These are phyloP conservation scores for Fraxinus dipetala DNA, from an alignment of 305 asterid genomes.

Conservation along the genomic window DNA sequence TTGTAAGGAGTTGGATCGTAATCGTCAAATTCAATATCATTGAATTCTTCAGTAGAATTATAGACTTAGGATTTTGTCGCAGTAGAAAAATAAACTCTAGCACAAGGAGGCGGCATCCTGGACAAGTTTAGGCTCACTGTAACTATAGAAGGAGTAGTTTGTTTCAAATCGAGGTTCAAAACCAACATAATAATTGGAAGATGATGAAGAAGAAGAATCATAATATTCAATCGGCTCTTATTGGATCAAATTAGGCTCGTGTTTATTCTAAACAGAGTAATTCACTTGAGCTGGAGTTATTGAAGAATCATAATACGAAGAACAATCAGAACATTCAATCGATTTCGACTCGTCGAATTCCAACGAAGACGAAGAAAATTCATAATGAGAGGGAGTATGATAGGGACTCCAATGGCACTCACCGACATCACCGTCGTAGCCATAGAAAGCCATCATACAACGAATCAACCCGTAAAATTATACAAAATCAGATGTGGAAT, in stretches of 20 bases:
- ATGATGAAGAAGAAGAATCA: neutral
- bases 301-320: constrained; percentile 13
- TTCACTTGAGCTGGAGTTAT: constrained; percentile 16
- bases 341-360: no score
- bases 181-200: constrained; percentile 21
- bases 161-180: constrained; percentile 21
- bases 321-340: constrained; percentile 10
- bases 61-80: constrained; percentile 34
- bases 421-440: constrained; percentile 36
- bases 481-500: no score
- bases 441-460: constrained; percentile 54
- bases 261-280: constrained; percentile 27
- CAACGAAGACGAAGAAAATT: neutral
- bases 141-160: constrained; percentile 16
- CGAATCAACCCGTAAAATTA: neutral
- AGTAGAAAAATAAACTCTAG: constrained; percentile 23
- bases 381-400: constrained; percentile 18
- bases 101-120: constrained; percentile 32
- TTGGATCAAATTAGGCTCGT: constrained; percentile 22
- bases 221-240: constrained; percentile 21
- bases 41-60: constrained; percentile 33
- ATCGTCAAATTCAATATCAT: constrained; percentile 48
- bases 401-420: constrained; percentile 29
- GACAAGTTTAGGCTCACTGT: constrained; percentile 33
- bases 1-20: constrained; percentile 70